Percentiles rank a stretch among this genome's conserved stretches.
These are phyloP conservation scores for Diplodia corticola DNA, from an alignment of 2,329 filamentous ascomycete species.

Conservation along the genomic window DNA sequence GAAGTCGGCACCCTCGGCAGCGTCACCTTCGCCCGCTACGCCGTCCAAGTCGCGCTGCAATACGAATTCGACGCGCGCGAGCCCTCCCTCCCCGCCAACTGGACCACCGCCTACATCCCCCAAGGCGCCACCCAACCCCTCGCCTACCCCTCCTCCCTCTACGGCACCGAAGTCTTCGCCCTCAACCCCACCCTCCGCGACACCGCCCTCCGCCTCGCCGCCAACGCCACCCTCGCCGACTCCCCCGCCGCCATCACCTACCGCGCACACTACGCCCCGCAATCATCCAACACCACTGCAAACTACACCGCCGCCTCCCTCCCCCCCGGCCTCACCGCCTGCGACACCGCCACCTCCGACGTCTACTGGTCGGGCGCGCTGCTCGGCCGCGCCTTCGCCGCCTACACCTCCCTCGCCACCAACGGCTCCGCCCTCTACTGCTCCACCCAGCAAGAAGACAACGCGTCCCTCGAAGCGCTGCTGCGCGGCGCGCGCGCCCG, in stretches of 20 bases:
- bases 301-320: constrained; percentile 30
- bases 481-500: constrained; percentile 32
- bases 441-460: constrained; percentile 40
- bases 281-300: not conserved
- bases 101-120: constrained; percentile 67
- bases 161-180: constrained; percentile 47
- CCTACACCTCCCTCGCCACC: constrained; percentile 35
- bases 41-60: constrained; percentile 72
- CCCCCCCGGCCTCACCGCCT: constrained; percentile 33
- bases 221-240: constrained; percentile 40
- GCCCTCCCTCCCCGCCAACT: constrained; percentile 57
- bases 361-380: constrained; percentile 34
- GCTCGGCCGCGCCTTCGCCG: constrained; percentile 32
- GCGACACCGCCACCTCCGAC: constrained; percentile 36
- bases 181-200: constrained; percentile 42
- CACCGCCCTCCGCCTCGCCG: constrained; percentile 36
- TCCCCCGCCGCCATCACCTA: constrained; percentile 39
- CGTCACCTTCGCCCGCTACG: constrained; percentile 68
- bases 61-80: constrained; percentile 74
- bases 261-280: constrained; percentile 38
- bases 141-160: constrained; percentile 39
- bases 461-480: constrained; percentile 37
- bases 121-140: constrained; percentile 58
- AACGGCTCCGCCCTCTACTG: constrained; percentile 41
- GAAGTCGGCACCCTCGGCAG: constrained; percentile 64